Base-by-base conservation (phyloP, 1,284 basidiomycete genomes). In the Cystobasidium slooffiae region DNA sequence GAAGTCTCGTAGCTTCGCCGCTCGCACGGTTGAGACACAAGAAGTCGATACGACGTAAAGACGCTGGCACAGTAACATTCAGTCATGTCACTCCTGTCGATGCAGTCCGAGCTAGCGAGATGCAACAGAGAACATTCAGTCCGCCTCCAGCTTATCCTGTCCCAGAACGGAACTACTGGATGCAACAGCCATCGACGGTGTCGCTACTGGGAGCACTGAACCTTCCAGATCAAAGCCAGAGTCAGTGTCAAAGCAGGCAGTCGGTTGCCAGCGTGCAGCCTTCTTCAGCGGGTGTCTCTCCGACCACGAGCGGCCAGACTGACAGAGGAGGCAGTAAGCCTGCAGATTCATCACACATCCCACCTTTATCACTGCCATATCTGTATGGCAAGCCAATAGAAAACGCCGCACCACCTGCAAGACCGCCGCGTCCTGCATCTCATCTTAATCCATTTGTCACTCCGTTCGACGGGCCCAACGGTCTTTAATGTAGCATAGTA, bases 81-180 rank as follows among this genome's bases (percentile, higher is more conserved):
- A 41, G 20, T 2, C 24, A 47, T 16, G 20, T 43, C n/a, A 9
- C 18, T 24, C 20, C 18, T 49, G 14, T 37, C 14, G 9, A 37
- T 14, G 10, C 47, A 24, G 20, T 41, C 5, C 37, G 16, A 8
- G 61, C 47, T 47, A 41, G 22, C 16, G 24, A 8, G 7, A 24
- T n/a, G 8, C 49, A 22, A 16, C 24, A 52, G 16, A 7, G 43
- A 37, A 53, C 51, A 37, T 66, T 66, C 64, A 66, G 46, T 47
- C 64, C 47, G 31, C 64, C 64, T n/a, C 64, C 64, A 43, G 49
- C 47, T 14, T 66, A 66, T 66, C 64, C 47, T n/a, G 14, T 39
- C 14, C 31, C n/a, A n/a, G 16, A 31, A 66, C 14, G 44, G 31
- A 14, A 24, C 52, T 37, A 66, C 22, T 20, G 64, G 56, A 31